Evolutionary conservation across 768 basidiomycete species (phyloP), one percentile per base, ranked within the genome.

Genomic region (Lactarius deliciosus): DNA sequence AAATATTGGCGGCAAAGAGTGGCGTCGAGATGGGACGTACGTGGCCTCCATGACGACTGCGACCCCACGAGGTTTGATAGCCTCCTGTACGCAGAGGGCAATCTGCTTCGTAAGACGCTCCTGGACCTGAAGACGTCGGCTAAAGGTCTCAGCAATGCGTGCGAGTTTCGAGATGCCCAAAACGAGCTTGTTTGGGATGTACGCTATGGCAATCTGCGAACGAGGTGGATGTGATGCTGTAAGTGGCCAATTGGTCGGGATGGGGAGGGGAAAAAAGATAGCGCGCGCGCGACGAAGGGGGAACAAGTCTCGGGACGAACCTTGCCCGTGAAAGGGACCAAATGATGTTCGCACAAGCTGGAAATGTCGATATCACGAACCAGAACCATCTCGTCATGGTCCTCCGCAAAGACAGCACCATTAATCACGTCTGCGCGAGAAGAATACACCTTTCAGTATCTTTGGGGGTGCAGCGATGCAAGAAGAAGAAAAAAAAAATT

Each of bases 11-110:
- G 58, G 68, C 61, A 5, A 16, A 15, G 25, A 60, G 43, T 38
- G 65, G 55, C n/a, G 60, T 66, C 38, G 47, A 65, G 59, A 50
- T n/a, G 57, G 57, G 4, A 83, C 93, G 75, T 76, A 94, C 93
- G 92, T 92, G 68, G 96, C 96, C 78, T 99, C 96, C 91, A 99
- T 98, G 58, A 99, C 97, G 69, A 99, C 97, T 9, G 97, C 97
- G 45, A 99, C 97, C 55, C 97, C 97, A 72, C 93, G 86, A 59
- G 97, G 97, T 76, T 94, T 90, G 73, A 99, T 98, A 20, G 97
- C 97, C 77, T 99, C 96, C 77, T 97, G 92, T 7, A 99, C 91
- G n/a, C 96, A 94, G 61, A 97, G 85, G 9, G 97, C 97, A 65
- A 99, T 94, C 78, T 99, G 97, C 76, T 94, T 95, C 50, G 97